Percentiles rank a stretch among this genome's conserved stretches.
Conservation (phyloP, 305 asterid genomes). For the Solanum hybrid region DNA sequence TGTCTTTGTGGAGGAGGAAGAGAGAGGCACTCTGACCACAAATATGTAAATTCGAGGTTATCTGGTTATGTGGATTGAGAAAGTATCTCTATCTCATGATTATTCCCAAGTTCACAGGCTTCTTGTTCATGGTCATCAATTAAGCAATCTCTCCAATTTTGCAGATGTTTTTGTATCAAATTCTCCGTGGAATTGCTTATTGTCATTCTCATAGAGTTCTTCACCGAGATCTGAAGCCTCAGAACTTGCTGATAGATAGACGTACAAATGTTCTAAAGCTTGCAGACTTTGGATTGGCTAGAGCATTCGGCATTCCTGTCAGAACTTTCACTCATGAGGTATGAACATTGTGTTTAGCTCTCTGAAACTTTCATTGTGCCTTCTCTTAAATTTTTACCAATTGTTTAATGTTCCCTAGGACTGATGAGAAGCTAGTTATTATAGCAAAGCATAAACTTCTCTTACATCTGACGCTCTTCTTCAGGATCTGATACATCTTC, state of each 20-base stretch:
- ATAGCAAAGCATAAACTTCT: background rate
- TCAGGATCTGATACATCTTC: background rate
- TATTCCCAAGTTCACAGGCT: background rate
- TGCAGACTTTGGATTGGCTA: conserved; percentile 97
- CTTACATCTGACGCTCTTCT: background rate
- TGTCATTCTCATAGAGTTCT: conserved; percentile 97
- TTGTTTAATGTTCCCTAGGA: background rate
- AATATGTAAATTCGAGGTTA: background rate
- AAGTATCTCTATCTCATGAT: background rate
- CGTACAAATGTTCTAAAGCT: conserved; percentile 88
- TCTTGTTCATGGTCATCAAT: background rate
- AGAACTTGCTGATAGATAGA: conserved; percentile 91
- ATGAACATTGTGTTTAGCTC: background rate
- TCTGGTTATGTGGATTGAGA: background rate
- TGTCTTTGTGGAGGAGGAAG: background rate
- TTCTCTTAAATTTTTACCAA: background rate
- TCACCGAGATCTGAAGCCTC: conserved; percentile 97
- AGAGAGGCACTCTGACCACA: background rate
- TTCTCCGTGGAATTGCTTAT: conserved; percentile 85
- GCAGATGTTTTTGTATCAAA: conserved; percentile 85
- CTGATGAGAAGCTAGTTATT: background rate
- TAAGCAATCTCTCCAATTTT: conserved; percentile 1
- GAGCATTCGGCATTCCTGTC: conserved; percentile 97
- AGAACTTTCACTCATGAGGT: conserved; percentile 96
- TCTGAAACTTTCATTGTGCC: background rate